Evolutionary conservation across 371 early-diverging fungal species (phyloP), one percentile per base, ranked within the genome.

Genomic region (Actinomucor elegans): DNA sequence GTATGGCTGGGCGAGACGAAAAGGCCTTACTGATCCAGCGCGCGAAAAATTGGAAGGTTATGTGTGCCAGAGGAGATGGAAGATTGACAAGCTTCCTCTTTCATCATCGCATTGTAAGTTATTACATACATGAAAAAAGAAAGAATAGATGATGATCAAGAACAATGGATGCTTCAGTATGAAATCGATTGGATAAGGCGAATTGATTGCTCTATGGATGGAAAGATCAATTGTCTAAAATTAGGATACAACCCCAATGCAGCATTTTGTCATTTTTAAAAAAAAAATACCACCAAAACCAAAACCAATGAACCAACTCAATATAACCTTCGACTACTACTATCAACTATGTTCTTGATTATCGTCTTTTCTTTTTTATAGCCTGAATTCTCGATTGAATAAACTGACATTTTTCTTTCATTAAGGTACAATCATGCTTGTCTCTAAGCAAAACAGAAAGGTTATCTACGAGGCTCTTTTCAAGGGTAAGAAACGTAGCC

Each of bases 381-480:
- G n/a, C n/a, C n/a, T n/a, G n/a, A n/a, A n/a, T n/a, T n/a, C n/a
- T n/a, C n/a, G n/a, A n/a, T n/a, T n/a, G n/a, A n/a, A n/a, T n/a
- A n/a, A n/a, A 0, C 15, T 24, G 27, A 26, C 31, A 20, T 52
- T 26, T 33, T 23, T 49, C 26, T 28, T 12, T 24, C 38, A 33
- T 35, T 15, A 59, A 57, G 57, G 42, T 59, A 55, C 28, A 73
- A 89, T 65, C 61, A 96, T 96, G 97, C 90, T 94, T 71, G 94
- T 96, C 79, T 85, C 92, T 67, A 92, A 92, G 83, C 79, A 88
- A 73, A 93, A 96, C 91, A 86, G 95, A 78, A 93, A 92, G 87
- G 83, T 79, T 69, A 90, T 92, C 79, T 93, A 93, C 90, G 90
- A 91, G 83, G 81, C 83, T 76, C 87, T 93, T 66, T 91, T 90